Evolutionary conservation across 2,329 filamentous ascomycete species (phyloP), one percentile per base, ranked within the genome.

Genomic region (Fusarium sambucinum): DNA sequence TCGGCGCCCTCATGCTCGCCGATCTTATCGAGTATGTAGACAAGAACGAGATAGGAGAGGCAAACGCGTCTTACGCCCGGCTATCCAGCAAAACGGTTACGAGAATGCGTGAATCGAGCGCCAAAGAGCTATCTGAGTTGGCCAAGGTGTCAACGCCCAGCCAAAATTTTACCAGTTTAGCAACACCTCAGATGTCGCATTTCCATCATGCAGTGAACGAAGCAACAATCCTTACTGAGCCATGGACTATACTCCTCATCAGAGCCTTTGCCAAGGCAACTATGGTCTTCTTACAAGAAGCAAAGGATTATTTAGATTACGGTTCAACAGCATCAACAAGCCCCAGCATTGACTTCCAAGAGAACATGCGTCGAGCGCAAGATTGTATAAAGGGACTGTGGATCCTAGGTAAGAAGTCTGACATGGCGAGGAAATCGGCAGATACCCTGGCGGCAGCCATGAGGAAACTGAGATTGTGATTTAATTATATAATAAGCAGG

Each of bases 191-290:
- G 35, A 73, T 81, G 32, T 68, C 75, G 23, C 81, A 83, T 27
- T 85, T 86, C 53, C 85, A 87, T 68, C 82, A 83, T 59, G 84
- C 85, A 1, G 78, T 87, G 27, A 85, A 81, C 55, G 80, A 86
- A 63, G 85, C 83, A 7, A 83, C 86, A 0, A 78, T 89, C 13
- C 73, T 89, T 25, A 87, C 85, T 0, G 86, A 89, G 64, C 86
- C 86, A 0, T 88, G 86, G 86, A 87, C 86, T 1, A 81, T 83
- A n/a, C 81, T 88, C 4, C 74, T 87, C 25, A 83, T 87, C 55
- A 79, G 84, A 29, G 81, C 82, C 0, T 87, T 88, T 56, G 79
- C 82, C n/a, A 84, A 81, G 68, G 83, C 85, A 0, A 81, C 75
- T 2, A 70, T 77, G 4, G 57, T 77, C 21, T 70, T 79, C 9